phyloP scores from a whole-genome alignment of 1,284 basidiomycete species.

The Sporisorium iseilematis-ciliati region DNA sequence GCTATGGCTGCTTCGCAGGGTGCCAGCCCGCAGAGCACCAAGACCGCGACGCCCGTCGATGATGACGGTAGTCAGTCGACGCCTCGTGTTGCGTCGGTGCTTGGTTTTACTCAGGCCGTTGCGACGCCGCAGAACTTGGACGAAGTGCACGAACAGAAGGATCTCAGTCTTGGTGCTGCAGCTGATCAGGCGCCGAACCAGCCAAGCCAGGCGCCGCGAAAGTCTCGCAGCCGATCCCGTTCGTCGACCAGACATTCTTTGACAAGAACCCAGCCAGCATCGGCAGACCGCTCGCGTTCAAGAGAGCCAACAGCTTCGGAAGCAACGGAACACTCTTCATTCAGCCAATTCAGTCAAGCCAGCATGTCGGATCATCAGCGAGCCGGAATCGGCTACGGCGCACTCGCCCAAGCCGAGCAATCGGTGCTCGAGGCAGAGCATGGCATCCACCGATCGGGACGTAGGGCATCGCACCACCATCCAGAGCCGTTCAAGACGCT shows the following conservation, averaged over 20 bases:
- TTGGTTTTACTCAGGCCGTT: constrained; percentile 32
- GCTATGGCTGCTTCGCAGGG: constrained; percentile 39
- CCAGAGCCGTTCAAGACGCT: constrained; percentile 35
- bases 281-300: constrained; percentile 26
- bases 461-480: constrained; percentile 36
- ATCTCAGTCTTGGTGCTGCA: constrained; percentile 23
- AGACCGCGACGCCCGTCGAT: constrained; percentile 16
- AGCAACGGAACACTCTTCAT: constrained; percentile 30
- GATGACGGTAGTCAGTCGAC: constrained; percentile 49
- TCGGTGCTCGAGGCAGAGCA: constrained; percentile 33
- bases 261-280: background rate
- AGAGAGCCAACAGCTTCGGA: constrained; percentile 34
- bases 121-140: constrained; percentile 25
- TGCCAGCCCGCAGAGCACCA: constrained; percentile 35
- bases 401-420: constrained; percentile 57
- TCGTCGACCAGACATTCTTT: constrained; percentile 17
- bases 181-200: background rate
- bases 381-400: constrained; percentile 57
- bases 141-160: constrained; percentile 12
- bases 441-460: constrained; percentile 11
- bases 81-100: constrained; percentile 30
- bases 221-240: constrained; percentile 30
- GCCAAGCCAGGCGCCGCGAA: background rate
- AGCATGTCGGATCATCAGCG: constrained; percentile 33
- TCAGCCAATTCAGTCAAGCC: constrained; percentile 32